Evolutionary conservation across 257 asterid genomes (phyloP).

Genomic region (Solanum chaucha): DNA sequence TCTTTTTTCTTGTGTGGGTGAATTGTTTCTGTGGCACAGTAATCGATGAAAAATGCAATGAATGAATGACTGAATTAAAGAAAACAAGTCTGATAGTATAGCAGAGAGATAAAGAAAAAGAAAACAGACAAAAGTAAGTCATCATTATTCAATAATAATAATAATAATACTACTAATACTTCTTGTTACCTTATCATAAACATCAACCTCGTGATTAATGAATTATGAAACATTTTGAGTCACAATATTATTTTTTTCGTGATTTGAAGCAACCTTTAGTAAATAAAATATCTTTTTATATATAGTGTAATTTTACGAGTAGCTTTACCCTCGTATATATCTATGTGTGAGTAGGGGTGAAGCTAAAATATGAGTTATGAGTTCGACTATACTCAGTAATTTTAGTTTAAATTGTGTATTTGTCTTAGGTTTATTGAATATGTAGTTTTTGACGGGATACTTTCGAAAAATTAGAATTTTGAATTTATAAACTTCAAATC

Average conservation of each 20-base stretch:
- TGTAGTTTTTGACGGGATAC: neutral
- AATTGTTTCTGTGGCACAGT: conserved; percentile 65
- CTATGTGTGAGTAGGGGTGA: neutral
- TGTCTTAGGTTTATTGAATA: neutral
- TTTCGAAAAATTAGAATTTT: neutral
- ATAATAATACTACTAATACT: conserved; percentile 15
- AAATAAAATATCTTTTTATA: neutral
- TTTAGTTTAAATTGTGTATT: neutral
- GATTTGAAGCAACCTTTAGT: neutral
- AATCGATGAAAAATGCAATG: conserved; percentile 55
- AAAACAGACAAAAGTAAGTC: conserved; percentile 50
- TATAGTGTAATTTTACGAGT: neutral
- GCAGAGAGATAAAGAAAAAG: conserved; percentile 12
- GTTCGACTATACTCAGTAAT: neutral
- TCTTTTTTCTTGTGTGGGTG: conserved; percentile 15
- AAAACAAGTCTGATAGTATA: conserved; percentile 17
- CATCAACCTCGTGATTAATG: conserved; percentile 79
- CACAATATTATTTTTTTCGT: neutral
- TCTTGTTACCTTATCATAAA: conserved; percentile 18
- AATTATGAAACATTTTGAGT: neutral
- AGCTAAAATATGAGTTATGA: neutral
- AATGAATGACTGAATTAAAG: conserved; percentile 35
- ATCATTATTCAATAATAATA: conserved; percentile 89
- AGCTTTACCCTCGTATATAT: neutral
- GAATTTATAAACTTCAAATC: neutral